Evolutionary conservation across 2,329 filamentous ascomycete species (phyloP), one percentile per base, ranked within the genome.

Genomic region (Cryphonectria radicalis): DNA sequence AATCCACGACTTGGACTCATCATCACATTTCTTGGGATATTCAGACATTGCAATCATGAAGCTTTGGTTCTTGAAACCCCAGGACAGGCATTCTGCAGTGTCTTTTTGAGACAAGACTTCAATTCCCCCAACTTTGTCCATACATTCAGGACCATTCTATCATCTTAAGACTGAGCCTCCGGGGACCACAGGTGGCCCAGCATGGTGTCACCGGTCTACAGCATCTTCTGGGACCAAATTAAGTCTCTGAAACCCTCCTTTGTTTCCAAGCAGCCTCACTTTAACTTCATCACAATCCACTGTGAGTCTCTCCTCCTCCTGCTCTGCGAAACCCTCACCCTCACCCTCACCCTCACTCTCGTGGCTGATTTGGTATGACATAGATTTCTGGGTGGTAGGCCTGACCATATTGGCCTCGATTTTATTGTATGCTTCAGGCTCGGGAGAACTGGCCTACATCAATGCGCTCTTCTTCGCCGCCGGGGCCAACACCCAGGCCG

Each of bases 391-490:
- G 83, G 91, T 99, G 74, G 87, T 98, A 70, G 84, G 88, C 72
- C 89, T 93, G 80, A 86, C 88, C 5, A 84, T 99, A 1, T 67
- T 95, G 63, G 90, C 90, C 22, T 97, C 95, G 0, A 83, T 98
- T 74, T 85, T 97, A 66, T 80, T 99, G 25, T 98, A 89, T 76
- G 88, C 87, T 25, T 78, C 83, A 25, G 84, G 83, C 62, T 84
- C 83, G 4, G 88, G 89, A 37, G 82, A 89, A 22, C 80, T 98
- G 71, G 74, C 81, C 1, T 99, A 97, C 77, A 93, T 96, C 76
- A 95, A 99, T 84, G 91, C 94, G 2, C 87, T 99, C 22, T 93
- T 97, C 85, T 93, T 98, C 76, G 89, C 92, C n/a, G 90, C 89
- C 68, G 95, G 96, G 66, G 86, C 93, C 70, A 92, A 94, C 74